Evolutionary conservation across 2,329 filamentous ascomycete species (phyloP), one percentile per base, ranked within the genome.

Genomic region (Colletotrichum incanum): DNA sequence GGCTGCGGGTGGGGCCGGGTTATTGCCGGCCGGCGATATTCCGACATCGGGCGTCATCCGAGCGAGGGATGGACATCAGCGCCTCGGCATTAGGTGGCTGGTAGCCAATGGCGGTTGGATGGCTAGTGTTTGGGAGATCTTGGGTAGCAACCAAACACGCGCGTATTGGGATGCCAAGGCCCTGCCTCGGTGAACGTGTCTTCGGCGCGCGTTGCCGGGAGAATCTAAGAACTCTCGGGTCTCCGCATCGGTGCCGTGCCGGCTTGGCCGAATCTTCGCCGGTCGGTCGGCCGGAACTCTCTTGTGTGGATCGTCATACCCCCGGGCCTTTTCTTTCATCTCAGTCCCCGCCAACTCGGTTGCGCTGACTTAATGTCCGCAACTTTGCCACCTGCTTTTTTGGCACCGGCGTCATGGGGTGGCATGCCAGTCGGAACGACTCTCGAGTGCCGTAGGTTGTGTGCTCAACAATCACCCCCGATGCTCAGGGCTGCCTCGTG

Each of bases 1-100:
- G 49, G 18, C 31, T 26, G 20, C 23, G 59, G 39, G 60, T 39
- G 60, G 54, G 47, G 37, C 70, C 70, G 70, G 70, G 52, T 65
- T 69, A 72, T 72, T 69, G 39, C 70, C 70, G 66, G 54, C 54
- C 54, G 69, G 65, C 34, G 26, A 59, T 39, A 52, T 49, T 54
- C 70, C 70, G 59, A 72, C 65, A 64, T 72, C 65, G 70, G 69
- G 47, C 37, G 11, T 28, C 60, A 16, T 41, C 45, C 31, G 31
- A 50, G 26, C 5, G 7, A n/a, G 20, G 28, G 8, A 55, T 9
- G 6, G 2, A n/a, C 31, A 16, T n/a, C 54, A 28, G 23, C 4
- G 23, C 18, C 52, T 56, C 54, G 54, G 20, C 20, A 11, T 34
- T 4, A 6, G 61, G 49, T 56, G 20, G 62, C 23, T 59, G 59